phyloP scores from a whole-genome alignment of 2,329 filamentous ascomycete genomes.

The Purpureocillium takamizusanense region DNA sequence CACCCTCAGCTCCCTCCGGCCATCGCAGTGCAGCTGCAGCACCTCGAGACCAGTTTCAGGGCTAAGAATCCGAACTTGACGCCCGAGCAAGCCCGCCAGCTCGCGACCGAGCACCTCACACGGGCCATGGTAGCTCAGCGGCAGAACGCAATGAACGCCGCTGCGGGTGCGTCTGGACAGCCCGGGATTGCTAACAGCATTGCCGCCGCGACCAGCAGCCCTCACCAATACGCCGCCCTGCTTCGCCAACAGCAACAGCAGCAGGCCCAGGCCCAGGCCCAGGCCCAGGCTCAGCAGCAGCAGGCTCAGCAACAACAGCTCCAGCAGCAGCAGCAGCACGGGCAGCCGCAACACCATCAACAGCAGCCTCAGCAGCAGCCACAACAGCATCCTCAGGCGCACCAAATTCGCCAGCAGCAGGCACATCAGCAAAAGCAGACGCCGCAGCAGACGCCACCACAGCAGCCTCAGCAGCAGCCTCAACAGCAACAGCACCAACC shows the following conservation, averaged over 20 bases:
- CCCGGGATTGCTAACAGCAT: constrained; percentile 39
- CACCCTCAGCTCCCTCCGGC: constrained; percentile 35
- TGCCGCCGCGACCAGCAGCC: constrained; percentile 38
- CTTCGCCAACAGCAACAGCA: constrained; percentile 48
- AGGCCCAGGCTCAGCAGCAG: constrained; percentile 19
- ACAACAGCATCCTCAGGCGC: constrained; percentile 8
- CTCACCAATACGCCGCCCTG: constrained; percentile 51
- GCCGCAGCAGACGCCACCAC: constrained; percentile 7
- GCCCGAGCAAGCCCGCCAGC: constrained; percentile 38
- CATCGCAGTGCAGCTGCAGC: constrained; percentile 38
- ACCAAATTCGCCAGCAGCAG: constrained; percentile 7
- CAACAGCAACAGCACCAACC: constrained; percentile 7
- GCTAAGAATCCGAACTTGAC: constrained; percentile 41
- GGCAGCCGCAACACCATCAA: constrained; percentile 8
- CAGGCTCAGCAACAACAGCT: too few relatives aligned
- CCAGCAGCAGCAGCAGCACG: constrained; percentile 8
- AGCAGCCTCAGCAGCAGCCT: constrained; percentile 7
- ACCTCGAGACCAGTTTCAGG: constrained; percentile 43
- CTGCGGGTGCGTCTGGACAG: constrained; percentile 39
- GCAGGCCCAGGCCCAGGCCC: constrained; percentile 20
- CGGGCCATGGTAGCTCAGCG: constrained; percentile 38
- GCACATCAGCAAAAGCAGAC: constrained; percentile 5
- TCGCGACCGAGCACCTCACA: constrained; percentile 41
- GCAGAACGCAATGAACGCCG: constrained; percentile 46
- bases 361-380: constrained; percentile 10